These are phyloP conservation scores for Bertia moriformis DNA, from an alignment of 2,329 filamentous ascomycete species.

Conservation along the genomic window DNA sequence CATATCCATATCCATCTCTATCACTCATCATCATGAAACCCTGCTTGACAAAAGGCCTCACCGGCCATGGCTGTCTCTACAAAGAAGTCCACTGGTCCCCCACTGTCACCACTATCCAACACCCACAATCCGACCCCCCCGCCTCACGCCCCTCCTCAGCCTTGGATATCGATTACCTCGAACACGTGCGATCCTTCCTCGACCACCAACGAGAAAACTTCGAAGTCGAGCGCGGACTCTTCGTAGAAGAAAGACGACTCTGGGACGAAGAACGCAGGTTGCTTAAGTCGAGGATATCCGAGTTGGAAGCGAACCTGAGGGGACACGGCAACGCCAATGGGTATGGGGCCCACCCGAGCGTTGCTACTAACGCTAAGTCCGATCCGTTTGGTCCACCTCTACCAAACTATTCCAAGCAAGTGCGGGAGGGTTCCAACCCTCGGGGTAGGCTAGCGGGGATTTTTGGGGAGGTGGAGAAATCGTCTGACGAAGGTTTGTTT, in stretches of 20 bases:
- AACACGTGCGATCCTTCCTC: constrained; percentile 21
- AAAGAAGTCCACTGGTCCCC: constrained; percentile 25
- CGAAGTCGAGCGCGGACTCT: constrained; percentile 20
- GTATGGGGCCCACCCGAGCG: background rate
- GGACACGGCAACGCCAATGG: background rate
- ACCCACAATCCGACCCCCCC: constrained; percentile 20
- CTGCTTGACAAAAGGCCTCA: background rate
- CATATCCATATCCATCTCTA: too few relatives aligned
- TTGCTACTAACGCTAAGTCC: too few relatives aligned
- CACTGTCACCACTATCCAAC: constrained; percentile 16
- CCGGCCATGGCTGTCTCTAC: constrained; percentile 13
- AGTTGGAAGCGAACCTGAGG: constrained; percentile 14
- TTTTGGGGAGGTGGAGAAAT: constrained; percentile 19
- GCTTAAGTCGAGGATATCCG: constrained; percentile 20
- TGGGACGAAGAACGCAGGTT: constrained; percentile 26
- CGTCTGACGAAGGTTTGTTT: too few relatives aligned
- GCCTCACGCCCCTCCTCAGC: constrained; percentile 10
- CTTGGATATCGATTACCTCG: constrained; percentile 18
- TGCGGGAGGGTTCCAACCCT: constrained; percentile 26
- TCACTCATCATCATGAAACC: background rate
- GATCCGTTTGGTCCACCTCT: too few relatives aligned
- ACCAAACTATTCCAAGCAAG: constrained; percentile 18
- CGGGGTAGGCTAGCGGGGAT: constrained; percentile 22
- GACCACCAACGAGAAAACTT: constrained; percentile 19
- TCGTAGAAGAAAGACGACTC: constrained; percentile 22